Conservation (phyloP, 192 early-diverging fungal genomes). For the Rhizophagus clarus region DNA sequence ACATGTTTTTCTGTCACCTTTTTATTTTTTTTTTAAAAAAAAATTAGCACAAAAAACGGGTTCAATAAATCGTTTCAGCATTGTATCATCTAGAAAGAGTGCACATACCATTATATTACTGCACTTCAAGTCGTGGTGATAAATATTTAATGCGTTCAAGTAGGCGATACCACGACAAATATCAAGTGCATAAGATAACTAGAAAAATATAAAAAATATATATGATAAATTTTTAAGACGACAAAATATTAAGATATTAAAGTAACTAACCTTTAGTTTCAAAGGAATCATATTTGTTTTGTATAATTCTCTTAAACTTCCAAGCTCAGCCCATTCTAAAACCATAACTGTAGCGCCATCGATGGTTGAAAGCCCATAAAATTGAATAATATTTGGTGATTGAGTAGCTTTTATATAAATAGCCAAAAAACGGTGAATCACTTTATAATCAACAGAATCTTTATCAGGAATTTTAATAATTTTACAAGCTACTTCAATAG, state of each 20-base stretch:
- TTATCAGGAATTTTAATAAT: neutral
- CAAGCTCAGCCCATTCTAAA: conserved; percentile 27
- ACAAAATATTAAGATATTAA: neutral
- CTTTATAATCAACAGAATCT: neutral
- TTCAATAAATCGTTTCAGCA: too few relatives aligned
- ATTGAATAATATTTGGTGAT: conserved; percentile 8
- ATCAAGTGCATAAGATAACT: conserved; percentile 5
- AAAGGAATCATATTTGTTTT: neutral
- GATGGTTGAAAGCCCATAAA: conserved; percentile 7
- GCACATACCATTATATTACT: conserved; percentile 25
- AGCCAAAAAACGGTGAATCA: neutral
- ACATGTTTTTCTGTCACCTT: conserved; percentile 11
- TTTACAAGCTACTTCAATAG: conserved; percentile 6
- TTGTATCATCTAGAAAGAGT: neutral
- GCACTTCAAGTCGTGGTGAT: conserved; percentile 26
- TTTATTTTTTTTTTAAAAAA: neutral
- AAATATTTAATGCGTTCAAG: conserved; percentile 3
- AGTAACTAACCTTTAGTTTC: neutral
- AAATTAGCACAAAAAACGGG: too few relatives aligned
- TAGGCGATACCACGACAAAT: conserved; percentile 28
- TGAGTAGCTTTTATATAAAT: conserved; percentile 1
- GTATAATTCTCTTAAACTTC: conserved; percentile 10
- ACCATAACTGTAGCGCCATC: neutral
- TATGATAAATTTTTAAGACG: neutral
- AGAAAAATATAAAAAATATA: neutral